Base-by-base conservation (phyloP, 140 eudicot genomes). In the Cichorium intybus region DNA sequence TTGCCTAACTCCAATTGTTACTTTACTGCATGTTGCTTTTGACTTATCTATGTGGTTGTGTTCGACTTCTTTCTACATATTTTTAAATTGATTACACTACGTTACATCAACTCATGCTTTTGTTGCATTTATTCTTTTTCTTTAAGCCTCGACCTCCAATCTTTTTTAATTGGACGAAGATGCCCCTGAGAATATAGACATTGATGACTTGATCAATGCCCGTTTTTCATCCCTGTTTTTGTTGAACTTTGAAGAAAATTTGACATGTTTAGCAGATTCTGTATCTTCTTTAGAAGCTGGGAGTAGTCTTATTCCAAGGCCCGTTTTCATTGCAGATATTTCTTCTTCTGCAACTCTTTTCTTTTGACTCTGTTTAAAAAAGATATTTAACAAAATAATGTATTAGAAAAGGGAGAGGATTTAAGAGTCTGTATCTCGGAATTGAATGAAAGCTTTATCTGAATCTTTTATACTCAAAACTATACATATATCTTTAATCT, bases 291-390 rank as follows among this genome's bases (percentile, higher is more conserved):
- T 62, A 22, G 96, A 82, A 24, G 77, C 72, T 0, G 97, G 95
- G 29, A 91, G 91, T 61, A 91, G 79, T 65, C 97, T 75, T 33
- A 91, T 62, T 35, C 88, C 82, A 12, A 91, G 80, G 24, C 97
- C 96, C 77, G 75, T 72, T 28, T 82, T 85, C 63, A 83, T 82
- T 39, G 91, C 75, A 35, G 58, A 35, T 14, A 73, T 79, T 68
- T 91, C 97, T 78, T 87, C 97, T 60, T 87, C 95, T 11, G 91
- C 91, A 37, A 91, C 95, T 75, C 97, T 72, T 62, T 87, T 90
- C 88, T 82, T 90, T 75, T 90, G 96, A 71, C 50, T 56, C 95
- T 87, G 75, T 18, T 17, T 6, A n/a, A n/a, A n/a, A n/a, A n/a
- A n/a, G n/a, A n/a, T n/a, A n/a, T n/a, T n/a, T n/a, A n/a, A n/a